Evolutionary conservation across 2,329 filamentous ascomycete species (phyloP).

Genomic region (Helicocarpus griseus): DNA sequence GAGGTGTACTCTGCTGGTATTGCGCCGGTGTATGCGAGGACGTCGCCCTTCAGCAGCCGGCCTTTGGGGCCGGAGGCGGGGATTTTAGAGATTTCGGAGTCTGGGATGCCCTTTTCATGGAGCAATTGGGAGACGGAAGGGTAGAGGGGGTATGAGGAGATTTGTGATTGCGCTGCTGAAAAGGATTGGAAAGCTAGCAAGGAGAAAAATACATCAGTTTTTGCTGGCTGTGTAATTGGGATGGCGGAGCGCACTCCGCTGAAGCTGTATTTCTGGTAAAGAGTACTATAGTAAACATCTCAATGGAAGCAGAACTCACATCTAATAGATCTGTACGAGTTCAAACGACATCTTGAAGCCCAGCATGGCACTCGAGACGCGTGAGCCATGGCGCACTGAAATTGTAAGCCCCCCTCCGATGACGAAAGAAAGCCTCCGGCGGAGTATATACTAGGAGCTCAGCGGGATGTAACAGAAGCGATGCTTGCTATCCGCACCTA

Average conservation of each 20-base stretch:
- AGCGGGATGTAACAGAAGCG: neutral
- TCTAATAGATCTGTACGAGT: conserved; percentile 20
- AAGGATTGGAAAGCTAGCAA: conserved; percentile 27
- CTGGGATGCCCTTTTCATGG: conserved; percentile 65
- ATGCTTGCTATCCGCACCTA: neutral
- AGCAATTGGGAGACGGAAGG: conserved; percentile 80
- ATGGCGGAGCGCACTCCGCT: neutral
- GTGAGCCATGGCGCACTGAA: conserved; percentile 1
- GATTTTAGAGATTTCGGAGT: conserved; percentile 69
- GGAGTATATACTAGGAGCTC: neutral
- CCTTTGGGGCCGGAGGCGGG: conserved; percentile 79
- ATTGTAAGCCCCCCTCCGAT: neutral
- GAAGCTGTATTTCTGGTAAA: neutral
- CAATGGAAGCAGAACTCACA: conserved; percentile 25
- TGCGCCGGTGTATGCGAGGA: conserved; percentile 77
- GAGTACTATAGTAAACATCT: neutral
- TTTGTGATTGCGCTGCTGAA: conserved; percentile 23
- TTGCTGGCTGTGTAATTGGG: neutral
- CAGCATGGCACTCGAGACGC: neutral
- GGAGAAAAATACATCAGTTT: conserved; percentile 1
- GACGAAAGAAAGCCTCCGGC: neutral
- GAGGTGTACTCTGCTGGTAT: conserved; percentile 64
- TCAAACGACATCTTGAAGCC: conserved; percentile 21
- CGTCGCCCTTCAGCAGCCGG: conserved; percentile 86
- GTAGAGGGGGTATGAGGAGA: conserved; percentile 41